These are phyloP conservation scores for Auriscalpium vulgare DNA, from an alignment of 768 basidiomycete genomes.

Conservation along the genomic window DNA sequence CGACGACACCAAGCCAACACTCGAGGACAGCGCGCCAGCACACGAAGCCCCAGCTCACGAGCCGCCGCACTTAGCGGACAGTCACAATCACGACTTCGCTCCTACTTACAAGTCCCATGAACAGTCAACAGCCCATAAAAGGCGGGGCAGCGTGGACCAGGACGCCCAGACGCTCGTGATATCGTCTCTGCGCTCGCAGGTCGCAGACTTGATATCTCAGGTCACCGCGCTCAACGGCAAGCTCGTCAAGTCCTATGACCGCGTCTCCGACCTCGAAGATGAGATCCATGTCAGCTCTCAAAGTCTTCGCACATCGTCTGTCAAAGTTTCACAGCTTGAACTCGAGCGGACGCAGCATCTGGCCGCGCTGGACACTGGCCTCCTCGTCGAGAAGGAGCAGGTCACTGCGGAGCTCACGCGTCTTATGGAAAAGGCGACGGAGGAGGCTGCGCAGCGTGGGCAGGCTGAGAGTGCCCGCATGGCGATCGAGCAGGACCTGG, in stretches of 20 bases:
- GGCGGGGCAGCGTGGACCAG: conserved; percentile 23
- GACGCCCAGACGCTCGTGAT: conserved; percentile 83
- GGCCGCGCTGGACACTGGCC: conserved; percentile 81
- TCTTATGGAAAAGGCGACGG: conserved; percentile 90
- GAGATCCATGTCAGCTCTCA: conserved; percentile 63
- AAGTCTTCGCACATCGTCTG: conserved; percentile 47
- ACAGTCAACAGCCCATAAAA: conserved; percentile 1
- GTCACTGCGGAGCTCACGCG: conserved; percentile 88
- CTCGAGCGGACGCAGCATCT: conserved; percentile 82
- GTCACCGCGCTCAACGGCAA: conserved; percentile 88
- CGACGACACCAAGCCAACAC: background rate
- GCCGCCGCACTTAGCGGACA: background rate
- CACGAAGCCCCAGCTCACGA: background rate
- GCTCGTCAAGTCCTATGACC: conserved; percentile 86
- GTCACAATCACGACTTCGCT: background rate
- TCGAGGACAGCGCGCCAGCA: background rate
- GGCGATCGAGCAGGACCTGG: conserved; percentile 89
- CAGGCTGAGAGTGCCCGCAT: conserved; percentile 78
- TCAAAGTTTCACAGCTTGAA: conserved; percentile 74
- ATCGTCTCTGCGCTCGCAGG: conserved; percentile 66
- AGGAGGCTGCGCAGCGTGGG: conserved; percentile 86
- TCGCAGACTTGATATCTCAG: conserved; percentile 83
- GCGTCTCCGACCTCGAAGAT: conserved; percentile 90
- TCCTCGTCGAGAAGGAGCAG: conserved; percentile 86
- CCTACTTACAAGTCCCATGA: background rate